A percentile compares a stretch with the other conserved stretches of the same genome.
Evolutionary conservation across 768 basidiomycete genomes (phyloP).

Genomic region (Myochromella boudieri): DNA sequence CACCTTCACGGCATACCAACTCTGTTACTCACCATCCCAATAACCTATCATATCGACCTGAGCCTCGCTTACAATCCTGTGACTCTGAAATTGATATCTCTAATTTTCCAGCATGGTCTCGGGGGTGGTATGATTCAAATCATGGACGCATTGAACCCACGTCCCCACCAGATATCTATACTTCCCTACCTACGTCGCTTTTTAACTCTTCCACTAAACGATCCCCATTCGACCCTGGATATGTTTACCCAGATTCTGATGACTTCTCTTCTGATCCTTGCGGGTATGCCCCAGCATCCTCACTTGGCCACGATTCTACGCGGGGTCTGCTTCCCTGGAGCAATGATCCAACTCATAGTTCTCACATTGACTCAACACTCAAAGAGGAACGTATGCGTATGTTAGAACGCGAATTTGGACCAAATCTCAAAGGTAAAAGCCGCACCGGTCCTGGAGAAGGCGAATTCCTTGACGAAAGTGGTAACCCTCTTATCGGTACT

Average conservation of each 20-base stretch:
- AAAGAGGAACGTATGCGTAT: conserved; percentile 72
- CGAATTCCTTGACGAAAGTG: conserved; percentile 39
- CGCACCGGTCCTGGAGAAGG: conserved; percentile 22
- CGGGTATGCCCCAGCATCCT: conserved; percentile 30
- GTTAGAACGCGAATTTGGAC: conserved; percentile 68
- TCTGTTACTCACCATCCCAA: conserved; percentile 18
- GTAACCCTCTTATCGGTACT: conserved; percentile 54
- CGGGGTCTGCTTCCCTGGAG: conserved; percentile 55
- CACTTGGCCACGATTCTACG: conserved; percentile 39
- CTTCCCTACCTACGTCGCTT: conserved; percentile 26
- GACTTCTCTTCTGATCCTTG: conserved; percentile 30
- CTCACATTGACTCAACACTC: conserved; percentile 43
- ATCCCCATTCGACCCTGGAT: conserved; percentile 36
- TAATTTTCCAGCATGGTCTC: conserved; percentile 64
- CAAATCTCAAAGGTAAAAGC: conserved; percentile 31
- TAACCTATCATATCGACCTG: conserved; percentile 18
- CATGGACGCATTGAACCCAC: conserved; percentile 17
- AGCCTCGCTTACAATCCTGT: conserved; percentile 21
- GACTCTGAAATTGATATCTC: conserved; percentile 57
- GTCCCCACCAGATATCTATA: conserved; percentile 28
- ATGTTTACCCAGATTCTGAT: conserved; percentile 24
- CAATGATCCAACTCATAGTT: conserved; percentile 42
- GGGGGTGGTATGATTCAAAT: conserved; percentile 53
- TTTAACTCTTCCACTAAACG: conserved; percentile 18
- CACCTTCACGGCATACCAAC: conserved; percentile 30